A percentile compares a stretch with the other conserved stretches of the same genome.
phyloP scores from a whole-genome alignment of 2,329 filamentous ascomycete species.

The Xylaria sp. region DNA sequence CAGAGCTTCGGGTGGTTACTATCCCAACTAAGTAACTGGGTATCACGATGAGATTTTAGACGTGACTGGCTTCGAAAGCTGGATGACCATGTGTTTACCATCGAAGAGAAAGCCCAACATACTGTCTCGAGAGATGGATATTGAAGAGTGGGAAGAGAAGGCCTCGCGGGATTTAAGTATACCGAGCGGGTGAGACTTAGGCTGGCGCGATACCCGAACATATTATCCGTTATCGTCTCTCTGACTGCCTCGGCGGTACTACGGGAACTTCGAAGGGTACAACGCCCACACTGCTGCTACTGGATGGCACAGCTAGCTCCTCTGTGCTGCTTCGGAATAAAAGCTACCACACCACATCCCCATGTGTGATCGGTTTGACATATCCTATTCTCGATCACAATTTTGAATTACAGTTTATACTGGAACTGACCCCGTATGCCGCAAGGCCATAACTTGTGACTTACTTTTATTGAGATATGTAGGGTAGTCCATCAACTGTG shows the following conservation, averaged over 20 bases:
- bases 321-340: not conserved
- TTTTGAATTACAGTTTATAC: not conserved
- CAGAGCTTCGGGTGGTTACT: not conserved
- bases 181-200: slow-evolving; percentile 10
- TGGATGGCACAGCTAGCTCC: not conserved
- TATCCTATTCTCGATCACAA: slow-evolving; percentile 1
- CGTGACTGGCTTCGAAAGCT: not conserved
- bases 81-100: not conserved
- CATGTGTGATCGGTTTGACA: not conserved
- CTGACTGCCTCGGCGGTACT: not conserved
- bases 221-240: slow-evolving; percentile 9
- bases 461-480: not conserved
- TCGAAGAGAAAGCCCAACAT: not conserved
- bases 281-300: not conserved
- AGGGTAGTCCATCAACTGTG: not conserved
- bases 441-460: not conserved
- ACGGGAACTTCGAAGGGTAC: not conserved
- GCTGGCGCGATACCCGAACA: slow-evolving; percentile 4
- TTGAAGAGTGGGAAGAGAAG: slow-evolving; percentile 6
- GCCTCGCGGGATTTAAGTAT: not conserved
- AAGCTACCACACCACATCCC: slow-evolving; percentile 2
- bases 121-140: not conserved
- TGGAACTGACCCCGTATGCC: not conserved
- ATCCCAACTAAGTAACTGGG: not conserved
- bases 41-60: not conserved